A percentile compares a stretch with the other conserved stretches of the same genome.
Evolutionary conservation across 805 yeast genomes (phyloP).

Genomic region (Starmera pachycereana): DNA sequence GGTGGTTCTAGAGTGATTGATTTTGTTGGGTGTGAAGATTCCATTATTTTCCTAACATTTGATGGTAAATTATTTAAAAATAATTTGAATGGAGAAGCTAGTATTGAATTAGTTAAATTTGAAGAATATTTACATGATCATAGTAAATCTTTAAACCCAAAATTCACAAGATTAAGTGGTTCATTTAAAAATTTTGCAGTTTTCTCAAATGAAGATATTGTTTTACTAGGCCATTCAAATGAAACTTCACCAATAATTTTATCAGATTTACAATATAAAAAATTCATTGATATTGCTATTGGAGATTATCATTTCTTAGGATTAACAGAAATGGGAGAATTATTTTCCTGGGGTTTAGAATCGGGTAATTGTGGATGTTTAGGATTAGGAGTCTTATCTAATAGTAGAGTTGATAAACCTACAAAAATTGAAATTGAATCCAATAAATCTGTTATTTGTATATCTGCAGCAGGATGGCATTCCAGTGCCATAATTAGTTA

Average conservation of each 20-base stretch:
- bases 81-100: constrained; percentile 12
- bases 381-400: constrained; percentile 42
- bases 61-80: constrained; percentile 25
- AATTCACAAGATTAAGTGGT: constrained; percentile 43
- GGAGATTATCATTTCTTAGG: constrained; percentile 71
- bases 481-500: constrained; percentile 46
- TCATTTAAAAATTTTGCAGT: constrained; percentile 44
- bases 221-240: constrained; percentile 7
- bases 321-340: constrained; percentile 43
- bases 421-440: constrained; percentile 23
- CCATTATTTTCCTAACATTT: constrained; percentile 37
- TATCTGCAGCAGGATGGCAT: constrained; percentile 78
- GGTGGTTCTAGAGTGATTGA: constrained; percentile 35
- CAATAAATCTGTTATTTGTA: constrained; percentile 32
- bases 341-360: constrained; percentile 63
- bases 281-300: constrained; percentile 45
- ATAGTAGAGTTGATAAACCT: constrained; percentile 31
- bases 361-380: constrained; percentile 54
- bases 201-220: constrained; percentile 37
- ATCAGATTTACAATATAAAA: constrained; percentile 34
- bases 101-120: constrained; percentile 20
- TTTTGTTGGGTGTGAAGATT: constrained; percentile 43
- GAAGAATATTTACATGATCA: constrained; percentile 20
- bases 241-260: constrained; percentile 10
- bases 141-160: constrained; percentile 16